Conservation (phyloP, 2,329 filamentous ascomycete genomes). For the Calonectria naviculata region DNA sequence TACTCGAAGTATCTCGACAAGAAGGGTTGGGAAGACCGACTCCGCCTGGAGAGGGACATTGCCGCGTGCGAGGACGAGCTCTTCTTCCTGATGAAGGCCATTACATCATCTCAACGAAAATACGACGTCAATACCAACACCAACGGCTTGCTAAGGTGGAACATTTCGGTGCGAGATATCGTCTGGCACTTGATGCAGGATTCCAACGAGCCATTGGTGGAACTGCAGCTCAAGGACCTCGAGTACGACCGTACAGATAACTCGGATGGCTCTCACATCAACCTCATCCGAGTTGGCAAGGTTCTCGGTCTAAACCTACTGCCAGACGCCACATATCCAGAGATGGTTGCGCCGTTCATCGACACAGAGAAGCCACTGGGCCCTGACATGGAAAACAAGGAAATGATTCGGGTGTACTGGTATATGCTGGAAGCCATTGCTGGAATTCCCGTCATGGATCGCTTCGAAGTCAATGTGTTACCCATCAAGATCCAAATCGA, state of each 20-base stretch:
- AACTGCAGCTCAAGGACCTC: slow-evolving; percentile 91
- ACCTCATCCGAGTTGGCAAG: slow-evolving; percentile 87
- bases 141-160: slow-evolving; percentile 88
- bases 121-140: slow-evolving; percentile 78
- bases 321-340: slow-evolving; percentile 90
- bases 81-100: slow-evolving; percentile 99
- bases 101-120: slow-evolving; percentile 94
- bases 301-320: slow-evolving; percentile 91
- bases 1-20: slow-evolving; percentile 89
- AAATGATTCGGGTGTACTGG: slow-evolving; percentile 96
- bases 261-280: slow-evolving; percentile 95
- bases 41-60: slow-evolving; percentile 90
- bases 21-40: slow-evolving; percentile 89
- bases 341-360: slow-evolving; percentile 92
- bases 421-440: slow-evolving; percentile 98
- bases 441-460: slow-evolving; percentile 95
- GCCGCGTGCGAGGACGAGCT: slow-evolving; percentile 93
- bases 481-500: slow-evolving; percentile 95
- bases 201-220: slow-evolving; percentile 86
- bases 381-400: slow-evolving; percentile 63
- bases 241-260: slow-evolving; percentile 97
- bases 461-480: slow-evolving; percentile 94
- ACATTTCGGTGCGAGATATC: slow-evolving; percentile 92
- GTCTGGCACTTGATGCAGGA: slow-evolving; percentile 97
- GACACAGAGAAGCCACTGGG: slow-evolving; percentile 69